Evolutionary conservation across 73 alveolate species (phyloP).

Genomic region (Effrenium voratum): DNA sequence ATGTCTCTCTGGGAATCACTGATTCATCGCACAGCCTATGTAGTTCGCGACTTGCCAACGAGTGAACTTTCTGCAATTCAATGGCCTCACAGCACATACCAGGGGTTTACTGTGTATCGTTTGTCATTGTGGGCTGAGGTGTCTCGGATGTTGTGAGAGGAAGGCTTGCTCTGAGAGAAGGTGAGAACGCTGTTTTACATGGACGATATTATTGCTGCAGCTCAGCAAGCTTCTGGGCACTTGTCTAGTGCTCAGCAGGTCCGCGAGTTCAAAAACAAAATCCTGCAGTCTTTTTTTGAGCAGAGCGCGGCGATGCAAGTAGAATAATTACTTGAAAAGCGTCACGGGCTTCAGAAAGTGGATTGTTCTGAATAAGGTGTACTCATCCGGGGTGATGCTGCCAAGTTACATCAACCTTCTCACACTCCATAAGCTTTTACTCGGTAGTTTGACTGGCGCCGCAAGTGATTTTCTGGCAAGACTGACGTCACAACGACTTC

Average conservation of each 20-base stretch:
- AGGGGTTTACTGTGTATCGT: neutral
- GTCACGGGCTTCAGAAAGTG: neutral
- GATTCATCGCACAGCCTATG: neutral
- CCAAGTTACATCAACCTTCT: neutral
- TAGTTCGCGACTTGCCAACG: neutral
- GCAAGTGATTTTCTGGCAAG: neutral
- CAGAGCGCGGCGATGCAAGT: neutral
- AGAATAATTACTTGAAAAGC: neutral
- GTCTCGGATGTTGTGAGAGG: neutral
- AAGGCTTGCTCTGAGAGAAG: neutral
- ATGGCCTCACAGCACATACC: neutral
- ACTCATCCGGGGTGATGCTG: neutral
- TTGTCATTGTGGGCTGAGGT: neutral
- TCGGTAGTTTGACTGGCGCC: neutral
- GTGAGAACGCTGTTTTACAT: neutral
- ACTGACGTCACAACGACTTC: neutral
- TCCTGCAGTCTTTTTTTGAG: neutral
- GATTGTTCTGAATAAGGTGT: neutral
- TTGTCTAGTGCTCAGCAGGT: neutral
- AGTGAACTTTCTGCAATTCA: neutral
- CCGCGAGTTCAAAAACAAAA: neutral
- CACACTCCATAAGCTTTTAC: neutral
- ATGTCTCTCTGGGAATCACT: neutral
- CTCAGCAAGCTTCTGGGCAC: neutral
- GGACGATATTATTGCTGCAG: neutral